Conservation (phyloP, 1,284 basidiomycete genomes). For the Pseudozyma sp. region DNA sequence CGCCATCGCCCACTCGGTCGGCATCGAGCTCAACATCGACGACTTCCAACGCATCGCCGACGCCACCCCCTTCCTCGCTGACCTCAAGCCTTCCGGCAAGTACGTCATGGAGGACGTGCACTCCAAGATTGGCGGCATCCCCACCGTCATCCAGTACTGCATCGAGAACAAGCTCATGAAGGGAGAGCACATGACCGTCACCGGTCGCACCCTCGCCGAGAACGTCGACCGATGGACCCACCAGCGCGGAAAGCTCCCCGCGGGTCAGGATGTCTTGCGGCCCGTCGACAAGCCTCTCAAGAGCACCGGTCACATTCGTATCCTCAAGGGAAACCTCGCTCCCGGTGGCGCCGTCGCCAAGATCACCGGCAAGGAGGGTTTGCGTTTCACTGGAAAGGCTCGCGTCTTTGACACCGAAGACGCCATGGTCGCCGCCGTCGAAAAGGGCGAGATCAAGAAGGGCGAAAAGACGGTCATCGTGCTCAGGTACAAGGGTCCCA, state of each 20-base stretch:
- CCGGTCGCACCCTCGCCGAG: constrained; percentile 64
- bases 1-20: constrained; percentile 66
- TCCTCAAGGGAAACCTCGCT: constrained; percentile 67
- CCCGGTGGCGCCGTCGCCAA: constrained; percentile 68
- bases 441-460: constrained; percentile 63
- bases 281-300: constrained; percentile 65
- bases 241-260: constrained; percentile 61
- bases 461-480: constrained; percentile 68
- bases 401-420: constrained; percentile 68
- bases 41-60: constrained; percentile 68
- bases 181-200: constrained; percentile 68
- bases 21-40: constrained; percentile 61
- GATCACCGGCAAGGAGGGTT: constrained; percentile 68
- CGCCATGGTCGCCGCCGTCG: constrained; percentile 65
- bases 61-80: constrained; percentile 65
- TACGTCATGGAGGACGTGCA: constrained; percentile 69
- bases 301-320: constrained; percentile 64
- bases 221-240: constrained; percentile 76
- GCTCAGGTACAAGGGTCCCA: constrained; percentile 67
- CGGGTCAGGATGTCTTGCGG: constrained; percentile 61
- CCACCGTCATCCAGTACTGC: constrained; percentile 71
- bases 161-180: constrained; percentile 70
- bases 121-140: constrained; percentile 63
- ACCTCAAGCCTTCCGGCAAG: constrained; percentile 68
- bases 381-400: constrained; percentile 65